Conservation (phyloP, 1,284 basidiomycete species). For the Ustilago trichophora region DNA sequence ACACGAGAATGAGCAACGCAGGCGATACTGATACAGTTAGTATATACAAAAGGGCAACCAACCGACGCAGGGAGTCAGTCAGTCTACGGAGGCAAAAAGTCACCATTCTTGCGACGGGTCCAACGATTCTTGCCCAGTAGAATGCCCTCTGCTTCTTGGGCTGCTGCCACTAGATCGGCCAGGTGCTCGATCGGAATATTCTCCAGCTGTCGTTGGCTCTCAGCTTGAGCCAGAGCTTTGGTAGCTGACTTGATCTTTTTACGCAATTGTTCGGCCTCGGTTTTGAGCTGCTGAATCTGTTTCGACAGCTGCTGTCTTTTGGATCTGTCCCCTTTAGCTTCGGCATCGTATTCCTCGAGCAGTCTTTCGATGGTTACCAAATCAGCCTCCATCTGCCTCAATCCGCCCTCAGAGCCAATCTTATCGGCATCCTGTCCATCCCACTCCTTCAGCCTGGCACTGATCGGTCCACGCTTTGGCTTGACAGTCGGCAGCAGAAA, state of each 20-base stretch:
- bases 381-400: slow-evolving; percentile 29
- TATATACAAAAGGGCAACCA: no score
- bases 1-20: no score
- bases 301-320: neutral
- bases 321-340: neutral
- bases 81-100: slow-evolving; percentile 25
- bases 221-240: neutral
- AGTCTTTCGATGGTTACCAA: slow-evolving; percentile 11
- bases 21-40: no score
- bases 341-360: slow-evolving; percentile 4
- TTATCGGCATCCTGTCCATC: slow-evolving; percentile 43
- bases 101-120: slow-evolving; percentile 10
- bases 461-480: slow-evolving; percentile 35
- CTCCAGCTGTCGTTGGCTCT: slow-evolving; percentile 6
- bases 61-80: no score
- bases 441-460: slow-evolving; percentile 18
- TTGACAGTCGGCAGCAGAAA: slow-evolving; percentile 31
- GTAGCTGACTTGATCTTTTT: slow-evolving; percentile 20
- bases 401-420: slow-evolving; percentile 11
- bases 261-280: slow-evolving; percentile 18
- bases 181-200: slow-evolving; percentile 15
- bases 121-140: slow-evolving; percentile 37
- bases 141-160: slow-evolving; percentile 26
- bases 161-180: slow-evolving; percentile 23
- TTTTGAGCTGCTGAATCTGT: slow-evolving; percentile 17